phyloP scores from a whole-genome alignment of 208 protist genomes.

The Entamoeba moshkovskii region DNA sequence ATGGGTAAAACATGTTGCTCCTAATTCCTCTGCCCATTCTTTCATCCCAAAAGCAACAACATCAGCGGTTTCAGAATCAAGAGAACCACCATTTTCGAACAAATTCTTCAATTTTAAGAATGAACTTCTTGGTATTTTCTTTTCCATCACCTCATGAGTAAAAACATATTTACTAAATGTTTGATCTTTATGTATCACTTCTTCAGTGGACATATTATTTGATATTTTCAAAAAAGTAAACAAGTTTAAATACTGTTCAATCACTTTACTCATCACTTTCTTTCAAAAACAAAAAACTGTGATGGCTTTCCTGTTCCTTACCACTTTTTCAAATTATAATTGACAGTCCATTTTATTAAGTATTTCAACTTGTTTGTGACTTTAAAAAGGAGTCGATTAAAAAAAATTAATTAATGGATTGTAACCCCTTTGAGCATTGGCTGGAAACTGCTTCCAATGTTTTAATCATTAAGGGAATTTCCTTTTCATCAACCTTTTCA shows the following conservation, averaged over 20 bases:
- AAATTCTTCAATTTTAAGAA: not conserved
- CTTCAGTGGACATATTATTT: not conserved
- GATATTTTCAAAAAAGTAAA: too few species aligned
- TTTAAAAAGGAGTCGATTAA: too few species aligned
- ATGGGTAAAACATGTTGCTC: slow-evolving; percentile 53
- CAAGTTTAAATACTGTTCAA: too few species aligned
- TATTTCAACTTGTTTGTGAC: too few species aligned
- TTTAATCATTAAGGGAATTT: not conserved
- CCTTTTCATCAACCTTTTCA: not conserved
- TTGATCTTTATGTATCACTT: not conserved
- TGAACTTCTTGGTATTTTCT: not conserved
- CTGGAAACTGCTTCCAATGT: not conserved
- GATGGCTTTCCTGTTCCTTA: too few species aligned
- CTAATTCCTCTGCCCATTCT: slow-evolving; percentile 52
- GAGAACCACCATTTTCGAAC: not conserved
- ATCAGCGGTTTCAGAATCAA: not conserved
- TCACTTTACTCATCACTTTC: too few species aligned
- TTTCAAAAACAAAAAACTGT: too few species aligned
- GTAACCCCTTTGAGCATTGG: not conserved
- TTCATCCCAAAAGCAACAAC: not conserved
- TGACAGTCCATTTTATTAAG: too few species aligned
- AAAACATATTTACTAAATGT: not conserved
- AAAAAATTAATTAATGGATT: too few species aligned
- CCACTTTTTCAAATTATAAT: too few species aligned
- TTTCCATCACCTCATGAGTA: not conserved